Conservation (phyloP, 768 basidiomycete genomes). For the Tricholomella constricta region DNA sequence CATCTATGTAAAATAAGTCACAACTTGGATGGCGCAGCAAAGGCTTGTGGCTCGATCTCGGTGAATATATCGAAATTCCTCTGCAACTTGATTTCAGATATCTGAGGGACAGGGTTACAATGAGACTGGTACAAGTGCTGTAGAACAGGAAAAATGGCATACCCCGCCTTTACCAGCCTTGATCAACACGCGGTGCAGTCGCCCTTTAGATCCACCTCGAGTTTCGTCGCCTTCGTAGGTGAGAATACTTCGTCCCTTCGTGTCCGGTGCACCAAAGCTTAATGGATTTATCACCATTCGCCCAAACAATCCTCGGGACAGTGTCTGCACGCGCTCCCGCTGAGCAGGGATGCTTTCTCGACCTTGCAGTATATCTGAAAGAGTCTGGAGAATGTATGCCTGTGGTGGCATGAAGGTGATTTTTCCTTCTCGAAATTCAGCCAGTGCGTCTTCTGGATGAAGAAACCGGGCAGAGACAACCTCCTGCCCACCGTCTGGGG, state of each 20-base stretch:
- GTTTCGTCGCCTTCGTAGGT: slow-evolving; percentile 75
- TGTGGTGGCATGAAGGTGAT: slow-evolving; percentile 76
- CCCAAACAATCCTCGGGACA: slow-evolving; percentile 62
- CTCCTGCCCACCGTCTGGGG: slow-evolving; percentile 63
- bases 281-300: slow-evolving; percentile 60
- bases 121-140: neutral
- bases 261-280: slow-evolving; percentile 36
- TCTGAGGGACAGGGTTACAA: slow-evolving; percentile 32
- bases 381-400: slow-evolving; percentile 66
- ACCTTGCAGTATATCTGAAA: slow-evolving; percentile 53
- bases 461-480: slow-evolving; percentile 70
- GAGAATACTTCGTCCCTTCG: slow-evolving; percentile 48
- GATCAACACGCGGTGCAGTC: slow-evolving; percentile 59
- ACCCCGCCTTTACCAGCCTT: slow-evolving; percentile 53
- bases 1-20: slow-evolving; percentile 20
- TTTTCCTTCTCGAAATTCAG: slow-evolving; percentile 48
- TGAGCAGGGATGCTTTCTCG: slow-evolving; percentile 44
- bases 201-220: slow-evolving; percentile 58
- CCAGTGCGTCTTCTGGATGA: slow-evolving; percentile 53
- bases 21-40: slow-evolving; percentile 30
- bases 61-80: slow-evolving; percentile 71
- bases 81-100: slow-evolving; percentile 50
- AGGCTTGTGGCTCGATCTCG: slow-evolving; percentile 43
- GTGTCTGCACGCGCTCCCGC: slow-evolving; percentile 41
- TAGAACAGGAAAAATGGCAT: slow-evolving; percentile 26